Conservation (phyloP, 1,284 basidiomycete genomes). For the Erythrobasidium hasegawianum region DNA sequence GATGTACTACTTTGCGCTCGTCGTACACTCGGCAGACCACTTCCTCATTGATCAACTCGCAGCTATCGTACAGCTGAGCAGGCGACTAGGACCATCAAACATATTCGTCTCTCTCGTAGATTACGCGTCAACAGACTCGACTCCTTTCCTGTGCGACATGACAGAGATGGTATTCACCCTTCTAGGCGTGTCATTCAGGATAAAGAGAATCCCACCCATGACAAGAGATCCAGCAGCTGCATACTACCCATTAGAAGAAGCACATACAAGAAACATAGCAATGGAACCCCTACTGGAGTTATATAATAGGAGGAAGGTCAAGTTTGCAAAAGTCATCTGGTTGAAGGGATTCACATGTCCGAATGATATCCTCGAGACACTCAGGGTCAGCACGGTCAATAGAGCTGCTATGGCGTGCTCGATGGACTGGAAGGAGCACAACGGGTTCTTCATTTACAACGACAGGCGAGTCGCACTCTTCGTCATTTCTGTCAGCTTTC, state of each 20-base stretch:
- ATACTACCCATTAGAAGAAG: slow-evolving; percentile 91
- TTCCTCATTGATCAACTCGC: slow-evolving; percentile 95
- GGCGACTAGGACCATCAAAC: slow-evolving; percentile 76
- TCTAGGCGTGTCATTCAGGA: slow-evolving; percentile 83
- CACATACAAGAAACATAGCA: slow-evolving; percentile 82
- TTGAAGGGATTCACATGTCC: slow-evolving; percentile 95
- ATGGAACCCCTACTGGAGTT: slow-evolving; percentile 86
- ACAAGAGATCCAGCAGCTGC: slow-evolving; percentile 75
- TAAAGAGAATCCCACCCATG: slow-evolving; percentile 80
- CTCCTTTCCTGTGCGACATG: slow-evolving; percentile 82
- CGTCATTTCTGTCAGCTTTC: no score
- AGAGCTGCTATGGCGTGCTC: slow-evolving; percentile 94
- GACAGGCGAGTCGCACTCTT: slow-evolving; percentile 67
- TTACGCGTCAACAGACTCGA: slow-evolving; percentile 86
- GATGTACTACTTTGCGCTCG: slow-evolving; percentile 87
- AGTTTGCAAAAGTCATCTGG: slow-evolving; percentile 87
- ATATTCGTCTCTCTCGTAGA: slow-evolving; percentile 95
- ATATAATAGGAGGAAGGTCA: slow-evolving; percentile 66
- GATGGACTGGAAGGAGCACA: slow-evolving; percentile 97
- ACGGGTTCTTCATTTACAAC: slow-evolving; percentile 93
- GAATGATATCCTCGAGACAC: slow-evolving; percentile 88
- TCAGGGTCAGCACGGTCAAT: slow-evolving; percentile 80
- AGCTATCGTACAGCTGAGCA: slow-evolving; percentile 87
- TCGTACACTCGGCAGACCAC: slow-evolving; percentile 93
- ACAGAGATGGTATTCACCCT: slow-evolving; percentile 87